A percentile compares a stretch with the other conserved stretches of the same genome.
Conservation (phyloP, 139 green algal species). For the Chlorella sp. region DNA sequence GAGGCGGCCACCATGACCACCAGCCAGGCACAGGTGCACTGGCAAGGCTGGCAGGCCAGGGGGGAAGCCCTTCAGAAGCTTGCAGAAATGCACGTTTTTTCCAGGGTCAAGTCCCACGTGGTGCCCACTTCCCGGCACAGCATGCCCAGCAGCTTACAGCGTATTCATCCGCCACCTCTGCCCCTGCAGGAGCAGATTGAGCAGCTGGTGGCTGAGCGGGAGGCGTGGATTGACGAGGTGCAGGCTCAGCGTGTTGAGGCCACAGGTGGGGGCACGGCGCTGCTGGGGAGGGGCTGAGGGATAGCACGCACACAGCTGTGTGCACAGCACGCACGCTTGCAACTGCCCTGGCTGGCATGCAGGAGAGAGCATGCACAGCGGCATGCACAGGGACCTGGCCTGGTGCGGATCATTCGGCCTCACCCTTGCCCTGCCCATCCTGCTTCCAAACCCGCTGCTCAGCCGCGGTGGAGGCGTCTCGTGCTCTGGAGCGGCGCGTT, state of each 20-base stretch:
- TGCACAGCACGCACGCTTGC: not conserved
- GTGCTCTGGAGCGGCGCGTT: conserved; percentile 12
- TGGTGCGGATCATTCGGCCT: not conserved
- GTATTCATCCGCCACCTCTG: not conserved
- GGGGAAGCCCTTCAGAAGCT: too few species aligned
- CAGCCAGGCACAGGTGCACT: not conserved
- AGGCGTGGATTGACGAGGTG: conserved; percentile 45
- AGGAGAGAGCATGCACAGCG: not conserved
- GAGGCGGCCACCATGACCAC: not conserved
- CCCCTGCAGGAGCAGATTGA: conserved; percentile 9
- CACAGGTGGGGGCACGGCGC: not conserved
- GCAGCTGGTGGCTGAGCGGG: conserved; percentile 33
- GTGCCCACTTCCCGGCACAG: too few species aligned
- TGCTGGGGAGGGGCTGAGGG: not conserved
- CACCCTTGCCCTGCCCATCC: not conserved
- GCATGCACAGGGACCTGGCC: not conserved
- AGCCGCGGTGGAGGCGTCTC: not conserved
- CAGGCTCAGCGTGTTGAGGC: conserved; percentile 19
- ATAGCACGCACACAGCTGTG: not conserved
- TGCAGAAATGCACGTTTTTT: too few species aligned
- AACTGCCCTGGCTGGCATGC: too few species aligned
- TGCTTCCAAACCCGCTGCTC: not conserved
- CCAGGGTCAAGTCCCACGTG: too few species aligned
- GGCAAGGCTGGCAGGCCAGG: too few species aligned
- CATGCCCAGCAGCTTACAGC: too few species aligned